Conservation (phyloP, 768 basidiomycete genomes). For the Psilocybe tampanensis region DNA sequence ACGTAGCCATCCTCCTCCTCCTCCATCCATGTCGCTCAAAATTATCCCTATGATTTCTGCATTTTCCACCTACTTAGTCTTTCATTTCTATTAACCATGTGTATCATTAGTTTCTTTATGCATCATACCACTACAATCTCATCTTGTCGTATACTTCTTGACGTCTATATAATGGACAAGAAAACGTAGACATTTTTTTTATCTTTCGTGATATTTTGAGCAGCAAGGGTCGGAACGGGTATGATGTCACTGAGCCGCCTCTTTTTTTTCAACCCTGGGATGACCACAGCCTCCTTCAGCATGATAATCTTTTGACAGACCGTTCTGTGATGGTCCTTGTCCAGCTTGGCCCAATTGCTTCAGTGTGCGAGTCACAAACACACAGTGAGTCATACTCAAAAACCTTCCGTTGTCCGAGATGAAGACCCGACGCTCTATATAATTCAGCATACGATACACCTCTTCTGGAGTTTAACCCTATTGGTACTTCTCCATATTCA, state of each 20-base stretch:
- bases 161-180: conserved; percentile 4
- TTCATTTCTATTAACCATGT: conserved; percentile 24
- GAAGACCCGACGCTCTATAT: too few relatives aligned
- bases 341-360: too few relatives aligned
- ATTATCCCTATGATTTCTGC: conserved; percentile 17
- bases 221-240: not conserved
- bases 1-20: conserved; percentile 21
- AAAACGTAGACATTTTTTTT: conserved; percentile 11
- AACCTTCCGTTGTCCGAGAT: too few relatives aligned
- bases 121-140: conserved; percentile 22
- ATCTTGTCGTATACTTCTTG: conserved; percentile 1
- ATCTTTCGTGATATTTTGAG: not conserved
- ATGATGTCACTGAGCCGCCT: not conserved
- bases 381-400: too few relatives aligned
- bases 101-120: conserved; percentile 28
- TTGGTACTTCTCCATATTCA: too few relatives aligned
- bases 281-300: too few relatives aligned
- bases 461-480: too few relatives aligned
- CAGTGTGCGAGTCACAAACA: too few relatives aligned
- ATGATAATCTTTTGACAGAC: too few relatives aligned
- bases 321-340: too few relatives aligned
- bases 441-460: too few relatives aligned
- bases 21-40: conserved; percentile 13
- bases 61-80: conserved; percentile 15
- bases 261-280: too few relatives aligned